phyloP scores from a whole-genome alignment of 164 flowering plant species.

The Piper betle region DNA sequence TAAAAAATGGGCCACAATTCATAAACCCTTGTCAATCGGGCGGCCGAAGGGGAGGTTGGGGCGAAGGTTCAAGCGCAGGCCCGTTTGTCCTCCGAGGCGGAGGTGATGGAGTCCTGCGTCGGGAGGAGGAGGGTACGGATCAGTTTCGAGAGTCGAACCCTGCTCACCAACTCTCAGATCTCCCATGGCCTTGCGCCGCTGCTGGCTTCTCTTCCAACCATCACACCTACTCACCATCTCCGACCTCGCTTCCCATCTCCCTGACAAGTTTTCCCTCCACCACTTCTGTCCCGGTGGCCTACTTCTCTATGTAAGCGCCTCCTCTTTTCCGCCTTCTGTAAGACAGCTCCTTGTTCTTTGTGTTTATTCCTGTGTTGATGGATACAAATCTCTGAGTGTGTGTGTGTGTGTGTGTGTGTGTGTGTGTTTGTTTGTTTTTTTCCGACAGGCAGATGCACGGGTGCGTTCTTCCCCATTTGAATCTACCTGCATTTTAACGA shows the following conservation, averaged over 20 bases:
- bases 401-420: neutral
- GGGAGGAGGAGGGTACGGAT: slow-evolving; percentile 30
- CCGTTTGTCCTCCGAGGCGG: too few relatives aligned
- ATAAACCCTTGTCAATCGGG: too few relatives aligned
- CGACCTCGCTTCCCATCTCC: slow-evolving; percentile 34
- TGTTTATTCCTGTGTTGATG: neutral
- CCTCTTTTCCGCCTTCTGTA: neutral
- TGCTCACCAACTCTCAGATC: slow-evolving; percentile 38
- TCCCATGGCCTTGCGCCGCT: slow-evolving; percentile 36
- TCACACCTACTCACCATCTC: slow-evolving; percentile 23
- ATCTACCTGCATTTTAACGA: slow-evolving; percentile 54
- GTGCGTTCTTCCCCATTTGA: slow-evolving; percentile 79
- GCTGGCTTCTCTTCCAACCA: slow-evolving; percentile 54
- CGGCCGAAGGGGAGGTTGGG: too few relatives aligned
- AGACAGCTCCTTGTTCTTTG: neutral
- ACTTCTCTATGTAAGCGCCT: slow-evolving; percentile 44
- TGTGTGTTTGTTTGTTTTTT: neutral
- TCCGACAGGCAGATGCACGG: slow-evolving; percentile 68
- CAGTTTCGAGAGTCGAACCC: slow-evolving; percentile 23
- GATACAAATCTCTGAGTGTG: neutral
- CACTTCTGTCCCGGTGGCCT: slow-evolving; percentile 55
- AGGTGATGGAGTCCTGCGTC: slow-evolving; percentile 6
- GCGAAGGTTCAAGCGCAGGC: too few relatives aligned
- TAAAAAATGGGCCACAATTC: too few relatives aligned
- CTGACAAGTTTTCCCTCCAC: slow-evolving; percentile 30